Percentiles rank a stretch among this genome's conserved stretches.
Conservation (phyloP, 2,329 filamentous ascomycete species). For the Pestalotiopsis sp. region DNA sequence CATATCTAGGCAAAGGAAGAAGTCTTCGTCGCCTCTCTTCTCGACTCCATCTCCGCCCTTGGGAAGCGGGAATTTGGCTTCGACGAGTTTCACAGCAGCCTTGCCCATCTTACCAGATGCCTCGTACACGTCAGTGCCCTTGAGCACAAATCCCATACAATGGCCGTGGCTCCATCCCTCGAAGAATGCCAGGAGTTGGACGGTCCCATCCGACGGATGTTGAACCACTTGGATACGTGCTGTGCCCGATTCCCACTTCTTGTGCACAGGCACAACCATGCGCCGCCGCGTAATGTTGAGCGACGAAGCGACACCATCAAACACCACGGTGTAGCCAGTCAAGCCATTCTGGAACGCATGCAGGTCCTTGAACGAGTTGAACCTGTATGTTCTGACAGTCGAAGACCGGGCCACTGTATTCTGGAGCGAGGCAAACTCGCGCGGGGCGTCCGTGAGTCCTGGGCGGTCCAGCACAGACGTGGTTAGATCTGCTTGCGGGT, state of each 20-base stretch:
- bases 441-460: slow-evolving; percentile 61
- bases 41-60: slow-evolving; percentile 57
- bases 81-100: slow-evolving; percentile 76
- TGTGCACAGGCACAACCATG: slow-evolving; percentile 91
- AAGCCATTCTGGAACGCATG: slow-evolving; percentile 79
- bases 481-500: slow-evolving; percentile 77
- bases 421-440: slow-evolving; percentile 65
- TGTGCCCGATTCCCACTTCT: slow-evolving; percentile 86
- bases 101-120: slow-evolving; percentile 66
- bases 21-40: slow-evolving; percentile 55
- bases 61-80: slow-evolving; percentile 88
- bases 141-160: slow-evolving; percentile 87
- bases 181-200: slow-evolving; percentile 85
- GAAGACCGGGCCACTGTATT: slow-evolving; percentile 54
- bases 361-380: slow-evolving; percentile 67
- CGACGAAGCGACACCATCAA: slow-evolving; percentile 70
- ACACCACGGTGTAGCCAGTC: slow-evolving; percentile 78
- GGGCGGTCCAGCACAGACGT: slow-evolving; percentile 73
- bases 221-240: slow-evolving; percentile 81
- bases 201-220: slow-evolving; percentile 63
- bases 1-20: slow-evolving; percentile 83
- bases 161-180: slow-evolving; percentile 85
- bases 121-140: slow-evolving; percentile 83
- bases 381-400: slow-evolving; percentile 74
- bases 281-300: slow-evolving; percentile 83